Base-by-base conservation (phyloP, 2,329 filamentous ascomycete species). In the Xylariaceae sp. region DNA sequence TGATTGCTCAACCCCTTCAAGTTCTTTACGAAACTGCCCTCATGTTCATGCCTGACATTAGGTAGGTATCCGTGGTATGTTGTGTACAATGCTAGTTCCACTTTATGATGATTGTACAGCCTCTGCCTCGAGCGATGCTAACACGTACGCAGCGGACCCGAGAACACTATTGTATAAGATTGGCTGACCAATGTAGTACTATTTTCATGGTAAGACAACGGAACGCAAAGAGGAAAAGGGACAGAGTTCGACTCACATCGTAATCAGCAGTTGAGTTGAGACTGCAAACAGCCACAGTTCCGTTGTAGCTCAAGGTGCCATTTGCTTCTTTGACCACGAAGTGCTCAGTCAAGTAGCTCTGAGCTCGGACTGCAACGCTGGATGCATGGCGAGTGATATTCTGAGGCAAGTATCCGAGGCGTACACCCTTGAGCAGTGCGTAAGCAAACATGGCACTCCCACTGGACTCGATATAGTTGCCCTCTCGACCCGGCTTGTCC, bases 231-330 rank as follows among this genome's bases (percentile, higher is more conserved):
- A 7, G 36, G 3, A 4, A 18, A 11, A 30, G 18, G 32, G 17
- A 15, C 17, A 15, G 22, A 12, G 15, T 11, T 7, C 19, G 12
- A 60, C 63, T 62, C 33, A 66, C 63, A 19, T 65, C 65, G 50
- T 68, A 72, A 1, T 55, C 59, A 1, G 70, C 70, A 2, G 62
- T 71, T 41, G 70, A 73, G 57, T 73, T 72, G 31, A 72, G 58
- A 44, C 70, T 72, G 56, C 69, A 72, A 6, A 71, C 69, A 1
- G 64, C 45, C 4, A 72, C 70, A 0, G 70, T 72, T 39, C 65
- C 65, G 44, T 69, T 65, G 33, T 65, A 72, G 3, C 66, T 61
- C 3, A 65, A 32, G 31, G 58, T 61, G 11, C 58, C 57, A 19
- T 66, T 58, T 10, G 45, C 45, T 30, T 66, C 57, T 11, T 50